Base-by-base conservation (phyloP, 1,284 basidiomycete genomes). In the Mycocalia duriaeana region DNA sequence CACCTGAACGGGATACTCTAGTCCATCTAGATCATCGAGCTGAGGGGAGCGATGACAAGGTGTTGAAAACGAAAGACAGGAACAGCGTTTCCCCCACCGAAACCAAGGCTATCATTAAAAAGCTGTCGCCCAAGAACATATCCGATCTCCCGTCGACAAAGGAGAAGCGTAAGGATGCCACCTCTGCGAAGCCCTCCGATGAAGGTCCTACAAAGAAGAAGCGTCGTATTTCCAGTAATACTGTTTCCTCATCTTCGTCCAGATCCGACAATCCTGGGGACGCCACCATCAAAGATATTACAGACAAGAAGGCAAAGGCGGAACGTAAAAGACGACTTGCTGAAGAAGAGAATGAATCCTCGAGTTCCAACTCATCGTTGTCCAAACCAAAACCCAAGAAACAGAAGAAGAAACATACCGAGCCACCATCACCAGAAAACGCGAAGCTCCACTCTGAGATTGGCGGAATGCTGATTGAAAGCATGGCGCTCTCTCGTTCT, bases 401-500 rank as follows among this genome's bases (percentile, higher is more conserved):
- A 36, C 53, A 39, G 20, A 37, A 20, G 3, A 16, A 34, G 31
- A 16, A 16, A 20, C 37, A 14, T 16, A 5, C 16, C 13, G n/a
- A 5, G 39, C 48, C 55, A 7, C 37, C 53, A n/a, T 57, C 62
- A 42, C 54, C 57, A 25, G 56, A 57, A 35, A 60, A 56, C 2
- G 50, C 56, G 19, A 59, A 63, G 14, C 53, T 65, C 13, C 65
- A 73, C 46, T 57, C 63, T 0, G 76, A 79, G 44, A 59, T 83
- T 13, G 71, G 69, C 41, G 85, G 86, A 3, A 75, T 85, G 71
- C 65, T 89, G 6, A 77, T 89, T 53, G 85, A 88, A 66, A 74
- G 76, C n/a, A 72, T 89, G 60, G 85, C 83, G 5, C 75, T 78
- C 7, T 81, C 85, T 2, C 78, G 87, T 25, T 82, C 85, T 13